These are phyloP conservation scores for Ganoderma multipileum DNA, from an alignment of 1,284 basidiomycete genomes.

Conservation along the genomic window DNA sequence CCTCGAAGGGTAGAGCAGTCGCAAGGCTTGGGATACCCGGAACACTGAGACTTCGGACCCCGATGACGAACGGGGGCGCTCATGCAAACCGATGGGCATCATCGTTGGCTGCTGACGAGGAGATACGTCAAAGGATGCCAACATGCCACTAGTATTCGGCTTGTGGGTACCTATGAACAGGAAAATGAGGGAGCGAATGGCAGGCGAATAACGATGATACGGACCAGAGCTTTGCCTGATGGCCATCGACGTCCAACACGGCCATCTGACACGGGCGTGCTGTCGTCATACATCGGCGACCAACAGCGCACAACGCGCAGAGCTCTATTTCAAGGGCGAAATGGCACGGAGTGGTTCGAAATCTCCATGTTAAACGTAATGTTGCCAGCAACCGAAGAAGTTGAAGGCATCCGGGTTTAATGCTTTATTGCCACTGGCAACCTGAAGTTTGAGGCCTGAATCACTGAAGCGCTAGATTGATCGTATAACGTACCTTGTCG, in stretches of 20 bases:
- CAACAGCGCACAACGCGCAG: neutral
- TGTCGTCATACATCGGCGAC: neutral
- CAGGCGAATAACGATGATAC: neutral
- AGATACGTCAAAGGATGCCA: neutral
- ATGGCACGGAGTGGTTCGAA: no score
- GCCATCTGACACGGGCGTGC: neutral
- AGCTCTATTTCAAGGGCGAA: neutral
- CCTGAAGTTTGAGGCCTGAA: no score
- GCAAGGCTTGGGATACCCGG: neutral
- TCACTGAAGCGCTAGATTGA: no score
- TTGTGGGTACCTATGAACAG: neutral
- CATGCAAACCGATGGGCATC: neutral
- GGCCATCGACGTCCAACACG: neutral
- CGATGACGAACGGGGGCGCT: neutral
- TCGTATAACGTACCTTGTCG: no score
- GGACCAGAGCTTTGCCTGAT: neutral
- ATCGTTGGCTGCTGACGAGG: neutral
- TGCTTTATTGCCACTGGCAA: no score
- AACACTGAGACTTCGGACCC: neutral
- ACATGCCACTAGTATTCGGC: neutral
- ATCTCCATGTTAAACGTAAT: no score
- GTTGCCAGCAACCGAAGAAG: no score
- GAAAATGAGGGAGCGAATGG: neutral
- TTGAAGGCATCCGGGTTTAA: no score
- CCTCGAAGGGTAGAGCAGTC: neutral